These are phyloP conservation scores for Alternaria brassicae DNA, from an alignment of 2,329 filamentous ascomycete species.

Conservation along the genomic window DNA sequence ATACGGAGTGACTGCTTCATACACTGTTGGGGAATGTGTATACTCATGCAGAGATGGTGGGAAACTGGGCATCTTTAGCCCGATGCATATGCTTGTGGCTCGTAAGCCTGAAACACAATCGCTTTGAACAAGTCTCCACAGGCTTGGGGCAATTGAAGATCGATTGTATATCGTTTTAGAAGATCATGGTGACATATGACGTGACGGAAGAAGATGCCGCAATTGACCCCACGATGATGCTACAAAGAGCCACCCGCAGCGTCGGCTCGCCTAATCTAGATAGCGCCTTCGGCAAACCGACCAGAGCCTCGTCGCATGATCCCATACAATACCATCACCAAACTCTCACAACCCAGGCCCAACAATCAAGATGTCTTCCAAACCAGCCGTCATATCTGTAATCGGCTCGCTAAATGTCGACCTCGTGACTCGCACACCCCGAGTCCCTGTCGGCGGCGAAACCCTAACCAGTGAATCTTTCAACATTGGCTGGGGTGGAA, in stretches of 20 bases:
- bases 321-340: neutral
- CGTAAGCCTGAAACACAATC: neutral
- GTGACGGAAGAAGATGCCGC: neutral
- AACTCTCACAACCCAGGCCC: neutral
- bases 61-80: neutral
- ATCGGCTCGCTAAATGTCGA: conserved; percentile 96
- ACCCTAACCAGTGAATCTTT: conserved; percentile 83
- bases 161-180: neutral
- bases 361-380: conserved; percentile 29
- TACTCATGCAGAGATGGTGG: neutral
- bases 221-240: neutral
- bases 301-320: conserved; percentile 7
- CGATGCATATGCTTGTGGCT: neutral
- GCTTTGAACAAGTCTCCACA: neutral
- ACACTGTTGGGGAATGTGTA: neutral
- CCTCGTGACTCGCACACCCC: conserved; percentile 84
- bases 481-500: conserved; percentile 83
- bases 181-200: neutral
- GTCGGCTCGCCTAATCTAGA: conserved; percentile 12
- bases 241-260: neutral
- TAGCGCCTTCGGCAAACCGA: conserved; percentile 8
- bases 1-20: neutral
- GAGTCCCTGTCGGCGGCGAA: conserved; percentile 84
- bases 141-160: neutral
- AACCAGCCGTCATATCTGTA: conserved; percentile 69